A percentile compares a stretch with the other conserved stretches of the same genome.
These are phyloP conservation scores for Rhododendron mucronatum DNA, from an alignment of 148 eudicot species.

Conservation along the genomic window DNA sequence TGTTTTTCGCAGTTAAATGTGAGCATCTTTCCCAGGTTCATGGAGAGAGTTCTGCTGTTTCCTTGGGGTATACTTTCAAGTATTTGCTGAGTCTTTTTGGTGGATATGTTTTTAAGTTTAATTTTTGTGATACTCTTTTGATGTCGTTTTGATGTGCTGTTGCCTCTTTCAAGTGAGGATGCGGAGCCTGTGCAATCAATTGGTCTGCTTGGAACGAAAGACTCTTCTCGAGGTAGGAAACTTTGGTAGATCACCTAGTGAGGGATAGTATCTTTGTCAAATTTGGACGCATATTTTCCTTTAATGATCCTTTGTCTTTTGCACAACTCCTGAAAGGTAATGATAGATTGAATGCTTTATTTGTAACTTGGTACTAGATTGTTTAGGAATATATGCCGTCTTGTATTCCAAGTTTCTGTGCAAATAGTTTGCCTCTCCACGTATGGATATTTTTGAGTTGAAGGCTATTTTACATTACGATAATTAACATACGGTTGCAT, in stretches of 20 bases:
- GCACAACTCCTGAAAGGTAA: background rate
- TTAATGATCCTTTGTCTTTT: background rate
- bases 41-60: constrained; percentile 50
- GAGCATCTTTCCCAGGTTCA: constrained; percentile 90
- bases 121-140: background rate
- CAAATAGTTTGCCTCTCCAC: background rate
- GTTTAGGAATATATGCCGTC: background rate
- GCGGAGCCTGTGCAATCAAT: constrained; percentile 59
- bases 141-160: constrained; percentile 3
- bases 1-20: constrained; percentile 54
- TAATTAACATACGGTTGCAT: background rate
- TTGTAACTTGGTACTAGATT: background rate
- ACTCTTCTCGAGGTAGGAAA: constrained; percentile 46
- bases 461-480: background rate
- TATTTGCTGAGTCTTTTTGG: background rate
- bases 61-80: constrained; percentile 38
- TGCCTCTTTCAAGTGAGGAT: constrained; percentile 45
- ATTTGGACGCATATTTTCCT: background rate
- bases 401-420: background rate
- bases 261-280: background rate
- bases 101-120: background rate
- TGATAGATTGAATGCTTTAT: background rate
- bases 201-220: constrained; percentile 67
- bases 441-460: background rate
- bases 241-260: background rate